Percentiles rank a stretch among this genome's conserved stretches.
Evolutionary conservation across 148 eudicot species (phyloP).

Genomic region (Simmondsia chinensis): DNA sequence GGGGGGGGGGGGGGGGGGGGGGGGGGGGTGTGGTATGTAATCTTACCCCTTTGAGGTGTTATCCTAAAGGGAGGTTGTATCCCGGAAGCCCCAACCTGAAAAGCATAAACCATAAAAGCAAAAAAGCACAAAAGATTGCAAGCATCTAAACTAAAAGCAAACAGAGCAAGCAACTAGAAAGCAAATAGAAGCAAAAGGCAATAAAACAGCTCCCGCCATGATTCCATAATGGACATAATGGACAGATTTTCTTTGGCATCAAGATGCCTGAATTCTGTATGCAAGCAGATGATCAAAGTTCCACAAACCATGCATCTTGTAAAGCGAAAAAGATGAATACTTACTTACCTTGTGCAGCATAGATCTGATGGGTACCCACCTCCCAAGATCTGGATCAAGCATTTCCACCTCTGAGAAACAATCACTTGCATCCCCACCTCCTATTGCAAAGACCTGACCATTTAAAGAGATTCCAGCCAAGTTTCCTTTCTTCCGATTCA

Average conservation of each 20-base stretch:
- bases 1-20: too few relatives aligned
- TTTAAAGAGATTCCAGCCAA: constrained; percentile 36
- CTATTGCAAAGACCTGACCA: constrained; percentile 49
- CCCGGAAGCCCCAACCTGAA: too few relatives aligned
- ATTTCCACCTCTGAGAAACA: constrained; percentile 59
- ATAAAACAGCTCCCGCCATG: too few relatives aligned
- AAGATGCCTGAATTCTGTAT: background rate
- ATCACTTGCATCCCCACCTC: constrained; percentile 56
- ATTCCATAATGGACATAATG: too few relatives aligned
- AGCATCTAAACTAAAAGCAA: too few relatives aligned
- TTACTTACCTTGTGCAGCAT: constrained; percentile 54
- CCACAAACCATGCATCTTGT: background rate
- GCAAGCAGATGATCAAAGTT: background rate
- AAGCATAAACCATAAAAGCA: too few relatives aligned
- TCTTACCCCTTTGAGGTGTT: too few relatives aligned
- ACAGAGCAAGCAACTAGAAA: too few relatives aligned
- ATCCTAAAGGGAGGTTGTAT: too few relatives aligned
- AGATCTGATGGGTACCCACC: constrained; percentile 46
- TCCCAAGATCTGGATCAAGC: constrained; percentile 43
- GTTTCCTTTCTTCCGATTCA: constrained; percentile 48
- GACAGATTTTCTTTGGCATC: background rate
- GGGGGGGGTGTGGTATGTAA: too few relatives aligned
- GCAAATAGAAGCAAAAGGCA: too few relatives aligned
- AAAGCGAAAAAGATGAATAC: background rate
- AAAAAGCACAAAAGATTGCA: too few relatives aligned